phyloP scores from a whole-genome alignment of 257 asterid species.

The Vinca minor region DNA sequence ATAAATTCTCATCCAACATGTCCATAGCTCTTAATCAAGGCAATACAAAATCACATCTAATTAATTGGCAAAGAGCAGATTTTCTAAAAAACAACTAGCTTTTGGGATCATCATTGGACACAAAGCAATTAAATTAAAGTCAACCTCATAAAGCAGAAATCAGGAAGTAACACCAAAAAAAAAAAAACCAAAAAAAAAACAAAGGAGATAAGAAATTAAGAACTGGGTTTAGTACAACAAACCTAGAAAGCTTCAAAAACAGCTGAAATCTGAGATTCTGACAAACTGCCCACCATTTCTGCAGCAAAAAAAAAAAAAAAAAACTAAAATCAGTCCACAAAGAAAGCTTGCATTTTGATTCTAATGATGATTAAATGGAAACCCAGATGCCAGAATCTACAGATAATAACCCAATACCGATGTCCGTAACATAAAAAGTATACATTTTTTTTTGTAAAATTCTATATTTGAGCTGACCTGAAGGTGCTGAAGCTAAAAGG shows the following conservation, averaged over 20 bases:
- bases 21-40: not conserved
- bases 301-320: not conserved
- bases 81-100: not conserved
- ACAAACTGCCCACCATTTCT: slow-evolving; percentile 1
- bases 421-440: not conserved
- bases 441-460: not conserved
- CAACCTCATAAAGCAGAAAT: no score
- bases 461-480: not conserved
- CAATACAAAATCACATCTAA: not conserved
- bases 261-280: not conserved
- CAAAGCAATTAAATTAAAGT: not conserved
- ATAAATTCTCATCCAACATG: not conserved
- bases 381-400: slow-evolving; percentile 6
- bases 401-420: not conserved
- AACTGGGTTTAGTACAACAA: no score
- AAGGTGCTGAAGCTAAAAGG: not conserved
- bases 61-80: not conserved
- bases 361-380: not conserved
- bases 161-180: no score
- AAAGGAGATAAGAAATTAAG: not conserved
- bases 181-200: no score
- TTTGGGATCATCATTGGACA: not conserved
- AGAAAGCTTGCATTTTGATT: not conserved
- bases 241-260: not conserved
- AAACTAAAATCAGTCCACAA: not conserved